These are phyloP conservation scores for sorghum (Sorghum bicolor) DNA, from an alignment of 176 grass and related monocot genomes.

Conservation along the genomic window Sorghum_bicolor_NCBIv3 NC_012879.2:59589501-59590000, in stretches of 20 bases:
- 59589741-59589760: slow-evolving; percentile 19
- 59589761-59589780: background rate
- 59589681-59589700: slow-evolving; percentile 95
- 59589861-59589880: background rate
- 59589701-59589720: slow-evolving; percentile 94
- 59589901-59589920: background rate
- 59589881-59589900: background rate
- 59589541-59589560: slow-evolving; percentile 22
- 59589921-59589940: background rate
- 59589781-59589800: background rate
- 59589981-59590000: slow-evolving; percentile 12
- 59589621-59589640: slow-evolving; percentile 99
- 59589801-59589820: background rate
- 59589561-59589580: background rate
- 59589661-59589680: slow-evolving; percentile 84
- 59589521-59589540: slow-evolving; percentile 81
- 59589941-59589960: background rate
- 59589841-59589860: background rate
- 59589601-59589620: slow-evolving; percentile 46
- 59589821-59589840: background rate
- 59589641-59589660: slow-evolving; percentile 95
- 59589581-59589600: background rate
- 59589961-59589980: background rate
- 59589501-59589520: slow-evolving; percentile 74
- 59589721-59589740: slow-evolving; percentile 86